Conservation (phyloP, 352 stramenopile species). For the Phytopythium aichiense region DNA sequence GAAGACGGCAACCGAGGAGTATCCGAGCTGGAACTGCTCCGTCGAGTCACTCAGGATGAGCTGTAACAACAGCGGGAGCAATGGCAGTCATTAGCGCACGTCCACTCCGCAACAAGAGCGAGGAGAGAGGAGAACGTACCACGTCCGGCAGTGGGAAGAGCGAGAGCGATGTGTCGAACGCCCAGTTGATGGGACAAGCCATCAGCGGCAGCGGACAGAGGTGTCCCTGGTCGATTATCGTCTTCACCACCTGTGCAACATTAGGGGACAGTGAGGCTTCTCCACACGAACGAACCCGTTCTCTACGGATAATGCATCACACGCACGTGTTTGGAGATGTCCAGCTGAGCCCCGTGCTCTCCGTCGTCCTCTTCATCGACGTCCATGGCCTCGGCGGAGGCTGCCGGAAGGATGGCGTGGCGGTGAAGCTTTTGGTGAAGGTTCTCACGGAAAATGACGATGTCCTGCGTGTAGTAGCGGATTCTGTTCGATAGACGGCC, state of each 20-base stretch:
- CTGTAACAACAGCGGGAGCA: slow-evolving; percentile 6
- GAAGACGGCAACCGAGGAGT: slow-evolving; percentile 78
- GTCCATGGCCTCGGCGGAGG: slow-evolving; percentile 19
- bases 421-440: slow-evolving; percentile 90
- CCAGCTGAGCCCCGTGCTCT: slow-evolving; percentile 32
- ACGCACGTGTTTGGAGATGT: slow-evolving; percentile 81
- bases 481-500: slow-evolving; percentile 37
- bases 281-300: not conserved
- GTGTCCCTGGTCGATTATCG: slow-evolving; percentile 92
- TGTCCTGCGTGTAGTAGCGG: slow-evolving; percentile 91
- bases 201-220: slow-evolving; percentile 88
- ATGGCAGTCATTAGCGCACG: not conserved
- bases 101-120: not conserved
- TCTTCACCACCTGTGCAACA: slow-evolving; percentile 63
- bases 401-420: slow-evolving; percentile 71
- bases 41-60: slow-evolving; percentile 80
- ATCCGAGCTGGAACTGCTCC: slow-evolving; percentile 80
- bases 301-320: not conserved
- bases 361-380: slow-evolving; percentile 33
- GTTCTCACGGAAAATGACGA: slow-evolving; percentile 92
- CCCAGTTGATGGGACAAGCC: slow-evolving; percentile 91
- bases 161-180: slow-evolving; percentile 89
- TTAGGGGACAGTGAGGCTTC: not conserved
- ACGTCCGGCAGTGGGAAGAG: slow-evolving; percentile 92
- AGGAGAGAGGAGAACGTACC: slow-evolving; percentile 16